Evolutionary conservation across 2,329 filamentous ascomycete genomes (phyloP), one percentile per base, ranked within the genome.

Genomic region (Camptophora hylomeconis): DNA sequence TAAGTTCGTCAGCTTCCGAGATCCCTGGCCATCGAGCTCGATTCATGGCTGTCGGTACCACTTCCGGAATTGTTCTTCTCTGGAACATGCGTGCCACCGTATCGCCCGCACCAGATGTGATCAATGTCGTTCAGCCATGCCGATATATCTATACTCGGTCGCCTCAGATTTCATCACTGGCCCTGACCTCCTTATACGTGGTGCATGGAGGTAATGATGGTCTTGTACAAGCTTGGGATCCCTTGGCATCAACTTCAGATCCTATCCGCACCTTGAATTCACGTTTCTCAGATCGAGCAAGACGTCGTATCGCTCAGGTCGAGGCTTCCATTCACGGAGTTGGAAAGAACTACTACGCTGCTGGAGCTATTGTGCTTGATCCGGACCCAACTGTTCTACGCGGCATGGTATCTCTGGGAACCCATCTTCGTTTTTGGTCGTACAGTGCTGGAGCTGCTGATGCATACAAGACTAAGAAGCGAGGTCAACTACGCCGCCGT

Each of bases 171-270:
- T 81, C 84, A 0, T 82, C 75, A 36, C 55, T 98, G 10, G 89
- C 79, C 5, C 53, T 93, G 25, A 83, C 84, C 1, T 80, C 83
- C 2, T 61, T 98, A 10, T 92, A 92, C 48, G 58, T 98, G 10
- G 80, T 95, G 5, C 82, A 93, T 50, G 89, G 89, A 27, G 89
- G 89, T 15, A 93, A 80, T 42, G 89, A 98, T 54, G 87, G 89
- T 1, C 69, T 95, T 3, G 87, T 93, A 4, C 89, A 95, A 52
- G 81, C 84, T 5, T 98, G 89, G 89, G 89, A 98, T 57, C 81
- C 80, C n/a, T 61, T 98, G 25, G 82, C 77, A 1, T 95, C 87
- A 2, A 79, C 69, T 0, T 56, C 67, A 11, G 73, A 77, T 12
- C 82, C 89, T 0, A 69, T 95, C 28, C 74, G 84, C 20, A 95